Conservation (phyloP, 148 eudicot genomes). For the Rhododendron molle region DNA sequence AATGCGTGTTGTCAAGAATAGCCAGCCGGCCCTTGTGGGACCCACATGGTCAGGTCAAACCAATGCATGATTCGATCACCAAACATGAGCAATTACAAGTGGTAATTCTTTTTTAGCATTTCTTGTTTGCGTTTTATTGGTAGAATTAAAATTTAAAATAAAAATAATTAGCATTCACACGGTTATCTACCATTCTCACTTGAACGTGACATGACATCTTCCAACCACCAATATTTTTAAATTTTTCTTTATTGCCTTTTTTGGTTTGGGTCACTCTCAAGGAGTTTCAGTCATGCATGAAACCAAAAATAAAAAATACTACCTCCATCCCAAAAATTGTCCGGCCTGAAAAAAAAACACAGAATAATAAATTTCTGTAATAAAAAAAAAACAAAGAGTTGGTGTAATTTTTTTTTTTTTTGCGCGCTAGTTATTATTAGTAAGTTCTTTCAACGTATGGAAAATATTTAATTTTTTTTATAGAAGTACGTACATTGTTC, state of each 20-base stretch:
- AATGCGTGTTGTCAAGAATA: not conserved
- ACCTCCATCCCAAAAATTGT: not conserved
- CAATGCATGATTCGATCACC: not conserved
- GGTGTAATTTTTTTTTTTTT: too few relatives aligned
- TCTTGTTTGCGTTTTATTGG: not conserved
- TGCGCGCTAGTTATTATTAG: not conserved
- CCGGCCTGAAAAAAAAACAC: not conserved
- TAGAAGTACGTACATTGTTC: not conserved
- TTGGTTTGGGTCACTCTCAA: not conserved
- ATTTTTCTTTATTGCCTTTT: not conserved
- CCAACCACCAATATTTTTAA: not conserved
- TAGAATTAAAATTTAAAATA: not conserved
- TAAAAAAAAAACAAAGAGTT: too few relatives aligned
- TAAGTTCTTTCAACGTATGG: not conserved
- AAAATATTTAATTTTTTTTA: too few relatives aligned
- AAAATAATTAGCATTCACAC: not conserved
- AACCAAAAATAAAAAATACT: not conserved
- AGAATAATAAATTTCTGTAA: too few relatives aligned
- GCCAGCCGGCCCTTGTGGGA: not conserved
- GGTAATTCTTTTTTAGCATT: not conserved
- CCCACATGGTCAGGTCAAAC: not conserved
- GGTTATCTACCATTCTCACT: slow-evolving; percentile 6
- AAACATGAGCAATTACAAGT: not conserved
- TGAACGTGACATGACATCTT: not conserved
- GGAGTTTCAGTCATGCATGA: not conserved